A percentile compares a stretch with the other conserved stretches of the same genome.
Evolutionary conservation across 306 rosid species (phyloP).

Genomic region (Cicer bijugum): DNA sequence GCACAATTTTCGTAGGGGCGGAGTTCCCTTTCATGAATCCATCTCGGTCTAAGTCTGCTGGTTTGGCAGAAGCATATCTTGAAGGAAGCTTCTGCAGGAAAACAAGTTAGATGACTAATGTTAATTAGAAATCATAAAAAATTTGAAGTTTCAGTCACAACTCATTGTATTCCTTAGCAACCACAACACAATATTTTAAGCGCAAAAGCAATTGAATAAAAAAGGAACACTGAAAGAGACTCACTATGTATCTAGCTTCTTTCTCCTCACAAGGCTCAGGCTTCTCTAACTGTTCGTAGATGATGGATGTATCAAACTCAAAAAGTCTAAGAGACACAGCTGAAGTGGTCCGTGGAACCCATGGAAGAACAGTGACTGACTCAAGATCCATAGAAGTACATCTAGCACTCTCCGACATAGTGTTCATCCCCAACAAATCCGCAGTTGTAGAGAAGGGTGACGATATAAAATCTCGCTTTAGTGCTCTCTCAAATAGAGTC

Average conservation of each 20-base stretch:
- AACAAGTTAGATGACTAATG: constrained; percentile 33
- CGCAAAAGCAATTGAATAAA: constrained; percentile 17
- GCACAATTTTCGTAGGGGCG: constrained; percentile 52
- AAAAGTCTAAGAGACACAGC: constrained; percentile 80
- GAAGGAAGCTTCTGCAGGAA: constrained; percentile 68
- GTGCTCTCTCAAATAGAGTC: constrained; percentile 73
- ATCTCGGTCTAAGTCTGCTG: constrained; percentile 50
- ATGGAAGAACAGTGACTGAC: constrained; percentile 72
- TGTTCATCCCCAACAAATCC: constrained; percentile 66
- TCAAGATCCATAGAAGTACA: constrained; percentile 52
- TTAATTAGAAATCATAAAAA: background rate
- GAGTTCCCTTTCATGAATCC: constrained; percentile 53
- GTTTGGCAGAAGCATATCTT: constrained; percentile 56
- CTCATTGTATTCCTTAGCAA: constrained; percentile 26
- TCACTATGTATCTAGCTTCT: constrained; percentile 56
- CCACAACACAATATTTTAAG: background rate
- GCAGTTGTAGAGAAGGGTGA: constrained; percentile 68
- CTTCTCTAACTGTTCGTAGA: constrained; percentile 57
- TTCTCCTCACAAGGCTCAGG: constrained; percentile 57
- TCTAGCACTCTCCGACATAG: constrained; percentile 46
- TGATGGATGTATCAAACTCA: constrained; percentile 75
- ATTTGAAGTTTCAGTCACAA: constrained; percentile 4
- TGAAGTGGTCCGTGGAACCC: constrained; percentile 86
- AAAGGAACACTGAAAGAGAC: constrained; percentile 36
- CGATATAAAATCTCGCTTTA: constrained; percentile 68